These are phyloP conservation scores for Tinospora cordifolia DNA, from an alignment of 164 flowering plant genomes.

Conservation along the genomic window DNA sequence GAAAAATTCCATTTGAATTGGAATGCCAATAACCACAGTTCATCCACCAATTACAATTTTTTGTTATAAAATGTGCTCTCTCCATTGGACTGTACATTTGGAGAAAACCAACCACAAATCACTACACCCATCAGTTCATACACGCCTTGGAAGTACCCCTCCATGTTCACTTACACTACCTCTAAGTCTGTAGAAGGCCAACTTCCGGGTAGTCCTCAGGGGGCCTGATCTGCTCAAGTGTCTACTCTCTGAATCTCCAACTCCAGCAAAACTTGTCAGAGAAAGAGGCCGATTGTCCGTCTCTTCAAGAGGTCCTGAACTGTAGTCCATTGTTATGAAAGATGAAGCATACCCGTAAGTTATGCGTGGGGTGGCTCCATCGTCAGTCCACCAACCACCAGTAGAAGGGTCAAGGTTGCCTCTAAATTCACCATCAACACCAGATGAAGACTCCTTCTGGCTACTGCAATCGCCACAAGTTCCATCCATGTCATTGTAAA, in stretches of 20 bases:
- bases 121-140: slow-evolving; percentile 20
- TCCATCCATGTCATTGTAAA: slow-evolving; percentile 72
- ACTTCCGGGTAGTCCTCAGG: slow-evolving; percentile 54
- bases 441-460: slow-evolving; percentile 61
- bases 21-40: not conserved
- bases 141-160: slow-evolving; percentile 31
- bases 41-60: not conserved
- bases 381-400: slow-evolving; percentile 74
- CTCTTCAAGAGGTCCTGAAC: slow-evolving; percentile 73
- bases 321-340: slow-evolving; percentile 79
- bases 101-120: not conserved
- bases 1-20: not conserved
- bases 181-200: slow-evolving; percentile 46
- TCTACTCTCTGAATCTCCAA: slow-evolving; percentile 18
- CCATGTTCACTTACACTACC: slow-evolving; percentile 94
- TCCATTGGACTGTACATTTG: slow-evolving; percentile 11
- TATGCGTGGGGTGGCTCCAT: slow-evolving; percentile 48
- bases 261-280: slow-evolving; percentile 2
- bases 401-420: slow-evolving; percentile 54
- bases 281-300: slow-evolving; percentile 41
- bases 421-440: slow-evolving; percentile 49
- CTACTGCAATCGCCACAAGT: slow-evolving; percentile 56
- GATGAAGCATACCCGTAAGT: slow-evolving; percentile 62
- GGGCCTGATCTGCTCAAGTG: slow-evolving; percentile 84
- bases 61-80: not conserved